Evolutionary conservation across 768 basidiomycete genomes (phyloP), one percentile per base, ranked within the genome.

Genomic region (Lyophyllum shimeji): DNA sequence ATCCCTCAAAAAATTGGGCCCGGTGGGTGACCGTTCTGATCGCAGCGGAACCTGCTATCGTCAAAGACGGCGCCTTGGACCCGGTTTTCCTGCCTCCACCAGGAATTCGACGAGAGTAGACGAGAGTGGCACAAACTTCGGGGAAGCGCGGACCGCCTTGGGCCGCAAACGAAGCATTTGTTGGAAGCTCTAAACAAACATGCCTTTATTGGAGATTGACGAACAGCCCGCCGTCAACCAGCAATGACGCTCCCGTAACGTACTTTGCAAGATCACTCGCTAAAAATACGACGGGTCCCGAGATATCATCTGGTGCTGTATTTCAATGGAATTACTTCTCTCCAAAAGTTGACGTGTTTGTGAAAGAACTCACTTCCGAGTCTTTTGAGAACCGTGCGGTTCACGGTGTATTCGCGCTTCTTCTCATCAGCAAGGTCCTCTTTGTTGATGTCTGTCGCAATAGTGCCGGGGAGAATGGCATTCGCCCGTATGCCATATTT

Each of bases 391-490:
- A 78, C 80, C 20, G 86, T 89, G 55, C 89, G 75, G 43, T 82
- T 78, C 55, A 82, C 72, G 80, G 86, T 90, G 57, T 80, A 78
- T 42, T 81, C 77, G 21, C 84, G 75, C 67, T 90, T 90, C 43
- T 63, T 68, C 1, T 68, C 65, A 60, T 87, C 79, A 12, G 83
- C 65, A 29, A 92, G 78, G 68, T 91, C 87, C 57, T 87, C 87
- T 62, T 83, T 83, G 71, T 92, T 90, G 70, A 90, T 90, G 60
- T 85, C 80, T 18, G 90, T 92, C 40, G 79, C 85, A 60, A 90
- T 86, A 1, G 89, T 90, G 8, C 89, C 88, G 13, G 89, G 88
- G n/a, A 89, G 76, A 49, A 87, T 70, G 3, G 85, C 83, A 63
- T 87, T 86, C 39, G 83, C 87, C 34, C 89, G 80, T 60, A 91